A percentile compares a stretch with the other conserved stretches of the same genome.
phyloP scores from a whole-genome alignment of 129 eudicot genomes.

The Calendula officinalis region DNA sequence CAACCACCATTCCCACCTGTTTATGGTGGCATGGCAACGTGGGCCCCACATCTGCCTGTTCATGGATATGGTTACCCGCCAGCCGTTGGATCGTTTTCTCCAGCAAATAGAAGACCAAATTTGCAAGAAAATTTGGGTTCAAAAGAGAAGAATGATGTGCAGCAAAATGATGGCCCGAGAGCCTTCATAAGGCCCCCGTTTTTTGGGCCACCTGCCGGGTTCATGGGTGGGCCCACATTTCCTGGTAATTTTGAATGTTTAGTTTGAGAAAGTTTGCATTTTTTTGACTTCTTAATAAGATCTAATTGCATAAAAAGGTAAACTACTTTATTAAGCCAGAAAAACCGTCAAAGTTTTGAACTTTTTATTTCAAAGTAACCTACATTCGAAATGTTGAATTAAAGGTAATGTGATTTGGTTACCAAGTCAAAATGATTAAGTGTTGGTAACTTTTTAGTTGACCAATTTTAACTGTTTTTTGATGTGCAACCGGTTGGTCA shows the following conservation, averaged over 20 bases:
- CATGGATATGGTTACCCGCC: slow-evolving; percentile 65
- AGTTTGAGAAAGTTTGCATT: neutral
- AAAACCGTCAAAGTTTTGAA: too few relatives aligned
- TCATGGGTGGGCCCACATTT: slow-evolving; percentile 56
- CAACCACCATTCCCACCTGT: slow-evolving; percentile 57
- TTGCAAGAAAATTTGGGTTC: slow-evolving; percentile 48
- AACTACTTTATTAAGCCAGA: too few relatives aligned
- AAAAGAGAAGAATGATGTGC: slow-evolving; percentile 31
- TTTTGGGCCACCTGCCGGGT: slow-evolving; percentile 61
- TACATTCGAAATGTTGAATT: too few relatives aligned
- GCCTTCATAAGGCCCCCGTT: slow-evolving; percentile 67
- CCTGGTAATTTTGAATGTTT: slow-evolving; percentile 49
- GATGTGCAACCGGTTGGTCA: too few relatives aligned
- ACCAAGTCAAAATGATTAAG: neutral
- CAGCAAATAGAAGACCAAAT: slow-evolving; percentile 53
- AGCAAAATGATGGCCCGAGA: slow-evolving; percentile 39
- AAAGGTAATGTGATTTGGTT: too few relatives aligned
- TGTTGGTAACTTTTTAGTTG: neutral
- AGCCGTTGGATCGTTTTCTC: slow-evolving; percentile 45
- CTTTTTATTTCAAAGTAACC: too few relatives aligned
- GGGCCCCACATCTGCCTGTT: slow-evolving; percentile 49
- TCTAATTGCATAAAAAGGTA: too few relatives aligned
- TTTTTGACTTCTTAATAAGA: too few relatives aligned
- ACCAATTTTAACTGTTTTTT: too few relatives aligned
- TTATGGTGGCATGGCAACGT: slow-evolving; percentile 58